These are phyloP conservation scores for Sporisorium exsertum DNA, from an alignment of 1,284 basidiomycete genomes.

Conservation along the genomic window DNA sequence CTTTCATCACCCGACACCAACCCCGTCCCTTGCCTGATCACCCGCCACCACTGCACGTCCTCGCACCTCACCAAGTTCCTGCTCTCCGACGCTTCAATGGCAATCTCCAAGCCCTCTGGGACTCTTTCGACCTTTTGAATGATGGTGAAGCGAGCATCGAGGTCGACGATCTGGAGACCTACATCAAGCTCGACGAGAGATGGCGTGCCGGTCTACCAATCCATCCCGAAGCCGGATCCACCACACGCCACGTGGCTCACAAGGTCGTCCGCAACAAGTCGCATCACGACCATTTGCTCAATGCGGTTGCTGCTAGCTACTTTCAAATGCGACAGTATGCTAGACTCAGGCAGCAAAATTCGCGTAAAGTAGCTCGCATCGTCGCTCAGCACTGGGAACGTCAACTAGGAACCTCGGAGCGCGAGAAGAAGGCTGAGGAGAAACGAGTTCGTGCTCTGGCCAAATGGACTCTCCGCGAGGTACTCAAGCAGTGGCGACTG, in stretches of 20 bases:
- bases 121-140: conserved; percentile 44
- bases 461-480: conserved; percentile 78
- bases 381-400: conserved; percentile 84
- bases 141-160: conserved; percentile 42
- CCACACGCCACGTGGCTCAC: conserved; percentile 37
- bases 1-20: conserved; percentile 33
- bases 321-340: conserved; percentile 56
- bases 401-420: conserved; percentile 76
- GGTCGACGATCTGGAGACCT: conserved; percentile 30
- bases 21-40: conserved; percentile 37
- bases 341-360: conserved; percentile 67
- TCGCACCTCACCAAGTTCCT: conserved; percentile 49
- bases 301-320: conserved; percentile 37
- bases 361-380: conserved; percentile 76
- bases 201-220: conserved; percentile 47
- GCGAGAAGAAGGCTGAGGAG: conserved; percentile 77
- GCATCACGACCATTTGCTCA: conserved; percentile 56
- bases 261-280: conserved; percentile 36
- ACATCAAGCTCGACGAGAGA: conserved; percentile 44
- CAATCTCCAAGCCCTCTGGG: conserved; percentile 24
- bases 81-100: conserved; percentile 30
- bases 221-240: conserved; percentile 24
- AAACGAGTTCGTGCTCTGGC: conserved; percentile 77
- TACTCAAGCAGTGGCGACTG: conserved; percentile 87
- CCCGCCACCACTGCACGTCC: conserved; percentile 41